Conservation (phyloP, 2,329 filamentous ascomycete species). For the Albophoma yamanashiensis region DNA sequence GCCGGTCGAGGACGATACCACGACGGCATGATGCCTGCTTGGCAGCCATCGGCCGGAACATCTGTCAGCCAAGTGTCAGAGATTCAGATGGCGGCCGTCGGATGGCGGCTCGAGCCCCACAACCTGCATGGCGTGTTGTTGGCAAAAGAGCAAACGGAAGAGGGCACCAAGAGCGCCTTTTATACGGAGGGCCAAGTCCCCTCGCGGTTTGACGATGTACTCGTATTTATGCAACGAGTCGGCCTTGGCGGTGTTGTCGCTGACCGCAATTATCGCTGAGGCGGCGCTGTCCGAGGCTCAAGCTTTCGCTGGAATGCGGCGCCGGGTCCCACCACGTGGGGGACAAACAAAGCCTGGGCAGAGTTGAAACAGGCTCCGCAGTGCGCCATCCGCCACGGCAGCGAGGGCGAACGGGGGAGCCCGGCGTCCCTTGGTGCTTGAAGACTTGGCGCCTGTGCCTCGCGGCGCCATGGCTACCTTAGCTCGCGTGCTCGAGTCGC, state of each 20-base stretch:
- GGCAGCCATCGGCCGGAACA: neutral
- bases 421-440: neutral
- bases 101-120: neutral
- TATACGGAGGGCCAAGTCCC: too few species aligned
- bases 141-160: too few species aligned
- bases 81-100: neutral
- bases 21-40: too few species aligned
- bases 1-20: neutral
- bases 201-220: neutral
- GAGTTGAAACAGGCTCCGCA: neutral
- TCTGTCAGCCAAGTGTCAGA: neutral
- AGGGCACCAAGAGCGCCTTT: too few species aligned
- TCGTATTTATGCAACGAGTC: neutral
- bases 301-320: neutral
- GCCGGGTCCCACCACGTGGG: neutral
- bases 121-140: neutral
- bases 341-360: neutral
- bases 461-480: too few species aligned
- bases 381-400: neutral
- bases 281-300: neutral
- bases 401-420: neutral
- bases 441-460: too few species aligned
- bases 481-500: too few species aligned
- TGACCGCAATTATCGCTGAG: neutral
- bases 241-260: neutral